A percentile compares a stretch with the other conserved stretches of the same genome.
Evolutionary conservation across 306 rosid species (phyloP).

Genomic region (Trichosanthes truncata): DNA sequence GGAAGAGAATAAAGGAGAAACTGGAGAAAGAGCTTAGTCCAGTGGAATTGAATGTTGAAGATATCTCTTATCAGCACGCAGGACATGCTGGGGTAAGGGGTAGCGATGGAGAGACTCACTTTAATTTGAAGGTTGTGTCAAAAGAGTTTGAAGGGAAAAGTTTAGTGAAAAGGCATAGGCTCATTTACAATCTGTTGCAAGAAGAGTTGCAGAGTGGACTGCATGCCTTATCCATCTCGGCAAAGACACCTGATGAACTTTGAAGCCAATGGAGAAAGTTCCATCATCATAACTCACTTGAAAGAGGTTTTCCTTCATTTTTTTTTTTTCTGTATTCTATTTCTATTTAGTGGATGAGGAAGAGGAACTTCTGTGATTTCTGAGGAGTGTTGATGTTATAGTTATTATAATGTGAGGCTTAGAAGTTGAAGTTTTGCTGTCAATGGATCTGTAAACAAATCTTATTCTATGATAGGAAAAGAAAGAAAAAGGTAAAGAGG

Average conservation of each 20-base stretch:
- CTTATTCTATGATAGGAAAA: neutral
- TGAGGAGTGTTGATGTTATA: neutral
- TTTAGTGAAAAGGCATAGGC: constrained; percentile 78
- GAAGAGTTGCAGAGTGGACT: constrained; percentile 73
- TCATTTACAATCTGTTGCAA: constrained; percentile 54
- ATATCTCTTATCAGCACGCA: constrained; percentile 78
- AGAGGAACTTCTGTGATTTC: neutral
- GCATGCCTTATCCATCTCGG: constrained; percentile 72
- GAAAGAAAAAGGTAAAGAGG: neutral
- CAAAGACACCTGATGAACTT: constrained; percentile 48
- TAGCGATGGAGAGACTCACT: constrained; percentile 75
- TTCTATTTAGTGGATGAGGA: neutral
- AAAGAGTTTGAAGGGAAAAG: constrained; percentile 75
- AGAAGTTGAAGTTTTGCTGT: neutral
- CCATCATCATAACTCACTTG: neutral
- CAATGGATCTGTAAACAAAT: neutral
- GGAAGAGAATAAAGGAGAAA: constrained; percentile 70
- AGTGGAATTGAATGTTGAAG: constrained; percentile 50
- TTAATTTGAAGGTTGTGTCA: constrained; percentile 64
- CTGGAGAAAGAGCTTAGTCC: constrained; percentile 52
- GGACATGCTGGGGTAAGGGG: constrained; percentile 77
- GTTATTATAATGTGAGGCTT: neutral
- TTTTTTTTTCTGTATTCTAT: neutral
- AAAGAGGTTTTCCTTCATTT: constrained; percentile 20
- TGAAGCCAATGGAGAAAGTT: constrained; percentile 28